These are phyloP conservation scores for Chaetoceros muelleri DNA, from an alignment of 108 stramenopile genomes.

Conservation along the genomic window DNA sequence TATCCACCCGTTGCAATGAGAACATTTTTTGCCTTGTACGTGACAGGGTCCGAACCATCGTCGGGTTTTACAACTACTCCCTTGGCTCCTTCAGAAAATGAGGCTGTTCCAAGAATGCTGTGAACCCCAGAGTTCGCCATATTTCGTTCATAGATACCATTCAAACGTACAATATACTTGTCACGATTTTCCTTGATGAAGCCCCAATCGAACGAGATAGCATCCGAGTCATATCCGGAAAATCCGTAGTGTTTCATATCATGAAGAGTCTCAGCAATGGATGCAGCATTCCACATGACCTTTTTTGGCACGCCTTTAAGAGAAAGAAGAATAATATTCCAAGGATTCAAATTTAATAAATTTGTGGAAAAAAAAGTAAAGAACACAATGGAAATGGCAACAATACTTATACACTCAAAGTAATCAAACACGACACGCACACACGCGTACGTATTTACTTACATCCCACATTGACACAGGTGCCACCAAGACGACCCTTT, in stretches of 20 bases:
- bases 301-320: constrained; percentile 28
- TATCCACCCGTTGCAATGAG: constrained; percentile 79
- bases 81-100: constrained; percentile 14
- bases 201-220: constrained; percentile 62
- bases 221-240: constrained; percentile 23
- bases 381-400: no score
- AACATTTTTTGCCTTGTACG: constrained; percentile 59
- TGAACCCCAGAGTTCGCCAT: constrained; percentile 62
- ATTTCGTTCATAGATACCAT: constrained; percentile 78
- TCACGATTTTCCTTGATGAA: constrained; percentile 61
- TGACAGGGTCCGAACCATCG: constrained; percentile 9
- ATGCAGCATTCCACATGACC: constrained; percentile 81
- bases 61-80: constrained; percentile 10
- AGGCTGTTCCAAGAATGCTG: constrained; percentile 27
- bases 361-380: no score
- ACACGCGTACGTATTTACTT: no score
- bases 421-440: no score
- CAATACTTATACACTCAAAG: no score
- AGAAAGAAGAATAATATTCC: neutral
- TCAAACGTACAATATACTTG: constrained; percentile 66
- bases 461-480: constrained; percentile 97
- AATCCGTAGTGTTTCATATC: constrained; percentile 54
- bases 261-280: constrained; percentile 66
- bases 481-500: constrained; percentile 75
- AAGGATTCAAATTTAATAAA: neutral